A percentile compares a stretch with the other conserved stretches of the same genome.
Conservation (phyloP, 768 basidiomycete genomes). For the Dacryopinax spathularia region DNA sequence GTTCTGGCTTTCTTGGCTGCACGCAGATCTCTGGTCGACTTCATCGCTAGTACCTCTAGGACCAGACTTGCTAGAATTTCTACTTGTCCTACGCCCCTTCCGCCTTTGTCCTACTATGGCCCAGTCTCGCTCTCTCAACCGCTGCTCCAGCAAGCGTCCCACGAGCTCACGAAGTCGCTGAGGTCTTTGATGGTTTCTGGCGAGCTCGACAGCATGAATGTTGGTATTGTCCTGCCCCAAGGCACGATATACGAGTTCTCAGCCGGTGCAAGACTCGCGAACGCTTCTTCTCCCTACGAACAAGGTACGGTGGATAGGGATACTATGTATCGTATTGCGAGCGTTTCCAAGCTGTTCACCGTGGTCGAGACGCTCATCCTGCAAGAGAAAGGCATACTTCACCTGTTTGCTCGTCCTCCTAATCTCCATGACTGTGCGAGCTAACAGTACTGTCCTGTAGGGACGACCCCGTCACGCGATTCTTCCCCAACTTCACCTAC, state of each 20-base stretch:
- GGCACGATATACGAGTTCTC: slow-evolving; percentile 35
- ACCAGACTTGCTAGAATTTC: neutral
- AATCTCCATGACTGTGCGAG: neutral
- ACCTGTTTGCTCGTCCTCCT: slow-evolving; percentile 16
- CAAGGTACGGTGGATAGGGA: slow-evolving; percentile 14
- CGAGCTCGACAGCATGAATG: slow-evolving; percentile 37
- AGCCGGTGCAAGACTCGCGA: slow-evolving; percentile 32
- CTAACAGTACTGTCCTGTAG: slow-evolving; percentile 18
- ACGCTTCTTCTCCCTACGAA: slow-evolving; percentile 21
- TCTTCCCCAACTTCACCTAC: slow-evolving; percentile 29
- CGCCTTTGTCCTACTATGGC: slow-evolving; percentile 6
- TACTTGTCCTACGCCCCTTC: neutral
- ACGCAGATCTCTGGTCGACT: neutral
- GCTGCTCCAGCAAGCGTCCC: slow-evolving; percentile 6
- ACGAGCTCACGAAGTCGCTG: neutral
- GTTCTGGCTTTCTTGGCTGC: neutral
- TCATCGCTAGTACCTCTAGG: neutral
- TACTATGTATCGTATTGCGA: slow-evolving; percentile 40
- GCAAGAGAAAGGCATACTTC: slow-evolving; percentile 30
- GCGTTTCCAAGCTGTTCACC: slow-evolving; percentile 39
- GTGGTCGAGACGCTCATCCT: slow-evolving; percentile 37
- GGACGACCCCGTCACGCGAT: slow-evolving; percentile 39
- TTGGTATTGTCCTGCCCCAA: slow-evolving; percentile 35
- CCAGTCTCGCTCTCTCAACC: slow-evolving; percentile 12
- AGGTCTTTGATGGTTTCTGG: slow-evolving; percentile 17